Evolutionary conservation across 31 red algal species (phyloP), one percentile per base, ranked within the genome.

Genomic region (Pterothamnion heteromorphum): DNA sequence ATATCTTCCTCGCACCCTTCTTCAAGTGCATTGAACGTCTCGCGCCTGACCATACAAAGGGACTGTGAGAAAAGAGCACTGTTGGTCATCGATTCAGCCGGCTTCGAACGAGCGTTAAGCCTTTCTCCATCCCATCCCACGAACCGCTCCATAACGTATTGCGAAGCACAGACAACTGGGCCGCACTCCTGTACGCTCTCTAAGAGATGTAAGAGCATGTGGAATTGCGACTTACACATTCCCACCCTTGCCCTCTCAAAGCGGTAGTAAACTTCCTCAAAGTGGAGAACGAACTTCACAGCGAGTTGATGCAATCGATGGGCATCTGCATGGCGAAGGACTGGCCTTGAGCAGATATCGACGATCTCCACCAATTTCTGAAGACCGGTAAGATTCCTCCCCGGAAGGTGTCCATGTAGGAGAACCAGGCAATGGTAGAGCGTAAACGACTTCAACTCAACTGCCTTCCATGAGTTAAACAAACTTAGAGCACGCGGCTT

Each of bases 361-460:
- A 87, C 14, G 0, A 93, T 0, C 43, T 86, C 44, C 0, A 26
- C 38, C 74, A 93, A 74, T 1, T 57, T 5, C 0, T 0, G 21
- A 1, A 86, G 23, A 2, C 91, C 82, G 0, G 43, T 34, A 28
- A 87, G 1, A 87, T 87, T 74, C 4, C 2, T 0, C 0, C 4
- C 0, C 0, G 81, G 82, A 0, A 93, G 28, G 0, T 39, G 0
- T 3, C 91, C 82, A 39, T 93, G 82, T 35, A 93, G 78, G 0
- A 93, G 1, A n/a, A 93, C 44, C 2, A 76, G 3, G 0, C 33
- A 34, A 27, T 87, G 80, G 2, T 0, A 21, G 14, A 93, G 3
- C 0, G 80, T 57, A 76, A 87, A 93, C 0, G 35, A 4, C 33
- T 93, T 93, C 57, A 57, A 71, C 20, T 93, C 91, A 0, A 84